phyloP scores from a whole-genome alignment of 768 basidiomycete species.

The Tremella fuciformis region DNA sequence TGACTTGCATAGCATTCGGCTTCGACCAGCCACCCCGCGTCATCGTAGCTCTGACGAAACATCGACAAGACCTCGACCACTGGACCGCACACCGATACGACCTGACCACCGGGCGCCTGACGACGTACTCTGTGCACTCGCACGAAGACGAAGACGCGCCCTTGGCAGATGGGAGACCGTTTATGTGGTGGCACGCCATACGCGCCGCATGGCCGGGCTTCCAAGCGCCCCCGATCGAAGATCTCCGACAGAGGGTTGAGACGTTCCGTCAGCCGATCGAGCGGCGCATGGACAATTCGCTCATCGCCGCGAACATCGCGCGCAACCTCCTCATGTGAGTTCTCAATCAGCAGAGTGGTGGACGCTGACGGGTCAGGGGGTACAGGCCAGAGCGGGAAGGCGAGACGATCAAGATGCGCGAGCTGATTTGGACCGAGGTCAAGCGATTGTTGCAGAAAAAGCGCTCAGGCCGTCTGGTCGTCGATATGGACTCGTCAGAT shows the following conservation, averaged over 20 bases:
- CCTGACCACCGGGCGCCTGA: slow-evolving; percentile 36
- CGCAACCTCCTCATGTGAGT: slow-evolving; percentile 45
- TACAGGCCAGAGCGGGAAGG: slow-evolving; percentile 46
- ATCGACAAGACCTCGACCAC: slow-evolving; percentile 46
- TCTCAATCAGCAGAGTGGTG: background rate
- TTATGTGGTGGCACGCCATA: slow-evolving; percentile 52
- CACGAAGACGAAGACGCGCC: slow-evolving; percentile 22
- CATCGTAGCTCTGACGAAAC: slow-evolving; percentile 46
- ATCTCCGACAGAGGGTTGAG: slow-evolving; percentile 37
- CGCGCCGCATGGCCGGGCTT: slow-evolving; percentile 48
- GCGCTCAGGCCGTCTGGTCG: slow-evolving; percentile 31
- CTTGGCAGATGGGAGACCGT: slow-evolving; percentile 46
- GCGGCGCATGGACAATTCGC: slow-evolving; percentile 41
- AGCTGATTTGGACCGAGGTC: slow-evolving; percentile 50
- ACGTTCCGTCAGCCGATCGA: slow-evolving; percentile 22
- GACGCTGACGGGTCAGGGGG: slow-evolving; percentile 25
- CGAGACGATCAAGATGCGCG: slow-evolving; percentile 45
- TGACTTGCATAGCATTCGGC: slow-evolving; percentile 29
- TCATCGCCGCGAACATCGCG: slow-evolving; percentile 45
- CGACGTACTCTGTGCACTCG: slow-evolving; percentile 41
- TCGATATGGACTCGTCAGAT: slow-evolving; percentile 28
- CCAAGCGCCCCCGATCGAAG: slow-evolving; percentile 41
- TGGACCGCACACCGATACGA: slow-evolving; percentile 53
- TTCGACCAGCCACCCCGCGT: slow-evolving; percentile 46
- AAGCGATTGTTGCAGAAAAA: slow-evolving; percentile 40